A percentile compares a stretch with the other conserved stretches of the same genome.
These are phyloP conservation scores for Nematocida homosporus DNA, from an alignment of 371 early-diverging fungal species.

Conservation along the genomic window DNA sequence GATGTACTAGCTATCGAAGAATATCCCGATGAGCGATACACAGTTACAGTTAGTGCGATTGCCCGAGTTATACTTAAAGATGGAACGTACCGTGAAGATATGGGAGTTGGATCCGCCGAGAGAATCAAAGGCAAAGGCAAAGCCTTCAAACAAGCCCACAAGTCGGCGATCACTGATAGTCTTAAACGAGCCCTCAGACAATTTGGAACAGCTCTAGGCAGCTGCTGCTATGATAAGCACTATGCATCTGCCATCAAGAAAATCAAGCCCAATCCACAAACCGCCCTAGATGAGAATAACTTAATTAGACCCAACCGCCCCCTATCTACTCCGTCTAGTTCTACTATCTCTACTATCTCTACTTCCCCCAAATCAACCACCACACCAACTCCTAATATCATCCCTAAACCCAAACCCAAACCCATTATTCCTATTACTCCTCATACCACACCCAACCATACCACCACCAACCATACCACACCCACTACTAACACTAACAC, in stretches of 20 bases:
- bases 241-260: slow-evolving; percentile 71
- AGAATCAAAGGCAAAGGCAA: slow-evolving; percentile 74
- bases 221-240: slow-evolving; percentile 85
- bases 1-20: slow-evolving; percentile 75
- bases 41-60: slow-evolving; percentile 75
- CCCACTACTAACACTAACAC: too few species aligned
- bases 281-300: background rate
- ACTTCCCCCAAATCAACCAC: background rate
- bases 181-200: slow-evolving; percentile 81
- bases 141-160: slow-evolving; percentile 86
- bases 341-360: background rate
- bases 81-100: slow-evolving; percentile 84
- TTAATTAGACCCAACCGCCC: slow-evolving; percentile 8
- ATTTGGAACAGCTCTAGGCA: slow-evolving; percentile 88
- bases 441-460: too few species aligned
- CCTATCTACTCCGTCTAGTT: background rate
- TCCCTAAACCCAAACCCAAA: background rate
- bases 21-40: slow-evolving; percentile 68
- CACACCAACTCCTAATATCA: background rate
- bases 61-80: slow-evolving; percentile 82
- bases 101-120: slow-evolving; percentile 80
- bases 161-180: slow-evolving; percentile 90
- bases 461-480: too few species aligned
- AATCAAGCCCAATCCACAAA: slow-evolving; percentile 7
- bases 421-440: too few species aligned